Evolutionary conservation across 2,329 filamentous ascomycete species (phyloP), one percentile per base, ranked within the genome.

Genomic region (Penicillium sp.): DNA sequence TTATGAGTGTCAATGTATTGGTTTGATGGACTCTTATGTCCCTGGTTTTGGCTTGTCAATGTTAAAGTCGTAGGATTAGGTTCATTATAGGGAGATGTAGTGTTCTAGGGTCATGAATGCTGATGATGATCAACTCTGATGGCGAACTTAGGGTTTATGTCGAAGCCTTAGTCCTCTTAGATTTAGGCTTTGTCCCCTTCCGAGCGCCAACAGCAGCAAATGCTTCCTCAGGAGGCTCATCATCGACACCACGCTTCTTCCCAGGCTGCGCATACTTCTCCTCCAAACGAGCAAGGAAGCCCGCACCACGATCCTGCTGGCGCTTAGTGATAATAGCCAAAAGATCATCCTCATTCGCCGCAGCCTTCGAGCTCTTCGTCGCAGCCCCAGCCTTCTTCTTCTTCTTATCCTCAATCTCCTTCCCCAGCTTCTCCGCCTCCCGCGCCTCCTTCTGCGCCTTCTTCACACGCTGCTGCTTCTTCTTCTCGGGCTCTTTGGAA

Each of bases 241-340:
- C 76, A 57, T 52, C 67, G 0, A 63, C 66, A 24, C 69, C 71
- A 57, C 77, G 66, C 52, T 70, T 72, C 53, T 67, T 74, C 48
- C 62, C 63, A 64, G 7, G 74, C 71, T 26, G 75, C 72, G 65
- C 72, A 61, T 94, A 94, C 70, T 91, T 94, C 43, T 83, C 85
- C 51, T 87, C 87, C 43, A 95, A 69, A 43, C 79, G 74, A 54
- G 87, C 85, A 22, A 95, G 72, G 64, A 94, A 88, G 33, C 72
- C 74, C 26, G 71, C 70, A 10, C 71, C 75, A 31, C 85, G 75
- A 37, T 77, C 77, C 58, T 84, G 76, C 65, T 93, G 85, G 41
- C 84, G 80, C 61, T 79, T 76, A 64, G 80, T 78, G 54, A 95
- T 95, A 61, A 94, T 66, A 2, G 85, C 86, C n/a, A 83, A 81